These are phyloP conservation scores for Mycena belliarum DNA, from an alignment of 768 basidiomycete genomes.

Conservation along the genomic window DNA sequence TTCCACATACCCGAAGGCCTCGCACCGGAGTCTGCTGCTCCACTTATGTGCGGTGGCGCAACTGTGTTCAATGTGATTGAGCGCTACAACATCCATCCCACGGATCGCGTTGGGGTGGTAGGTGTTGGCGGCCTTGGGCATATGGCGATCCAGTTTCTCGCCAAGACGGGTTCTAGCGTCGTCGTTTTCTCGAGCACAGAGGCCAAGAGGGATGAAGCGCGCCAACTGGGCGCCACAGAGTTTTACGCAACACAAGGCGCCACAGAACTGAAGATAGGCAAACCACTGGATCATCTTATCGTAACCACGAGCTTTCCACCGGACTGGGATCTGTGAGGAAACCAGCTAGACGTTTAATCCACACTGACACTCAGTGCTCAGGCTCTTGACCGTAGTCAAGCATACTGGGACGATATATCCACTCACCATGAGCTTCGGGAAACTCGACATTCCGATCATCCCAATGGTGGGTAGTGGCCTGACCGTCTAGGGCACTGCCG, in stretches of 20 bases:
- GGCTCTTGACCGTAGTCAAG: conserved; percentile 8
- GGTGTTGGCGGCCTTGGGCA: neutral
- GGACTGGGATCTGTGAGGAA: conserved; percentile 4
- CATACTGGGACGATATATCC: conserved; percentile 3
- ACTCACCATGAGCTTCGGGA: neutral
- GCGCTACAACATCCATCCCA: neutral
- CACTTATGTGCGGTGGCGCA: too few relatives aligned
- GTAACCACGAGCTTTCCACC: conserved; percentile 23
- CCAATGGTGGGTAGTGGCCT: conserved; percentile 1
- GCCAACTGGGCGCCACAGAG: neutral
- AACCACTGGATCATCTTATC: conserved; percentile 20
- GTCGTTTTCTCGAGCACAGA: neutral
- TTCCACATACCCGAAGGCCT: neutral
- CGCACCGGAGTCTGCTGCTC: neutral
- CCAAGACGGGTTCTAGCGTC: neutral
- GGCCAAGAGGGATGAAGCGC: neutral
- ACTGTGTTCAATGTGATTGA: too few relatives aligned
- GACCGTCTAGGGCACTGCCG: conserved; percentile 17
- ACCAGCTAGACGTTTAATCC: too few relatives aligned
- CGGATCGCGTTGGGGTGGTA: neutral
- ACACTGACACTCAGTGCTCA: too few relatives aligned
- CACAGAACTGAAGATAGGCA: conserved; percentile 27
- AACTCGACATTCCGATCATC: conserved; percentile 8
- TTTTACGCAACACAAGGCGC: conserved; percentile 4
- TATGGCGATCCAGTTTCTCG: neutral